A percentile compares a stretch with the other conserved stretches of the same genome.
Evolutionary conservation across 1,139 yeast species (phyloP).

Genomic region (Yamadazyma diddensiae): DNA sequence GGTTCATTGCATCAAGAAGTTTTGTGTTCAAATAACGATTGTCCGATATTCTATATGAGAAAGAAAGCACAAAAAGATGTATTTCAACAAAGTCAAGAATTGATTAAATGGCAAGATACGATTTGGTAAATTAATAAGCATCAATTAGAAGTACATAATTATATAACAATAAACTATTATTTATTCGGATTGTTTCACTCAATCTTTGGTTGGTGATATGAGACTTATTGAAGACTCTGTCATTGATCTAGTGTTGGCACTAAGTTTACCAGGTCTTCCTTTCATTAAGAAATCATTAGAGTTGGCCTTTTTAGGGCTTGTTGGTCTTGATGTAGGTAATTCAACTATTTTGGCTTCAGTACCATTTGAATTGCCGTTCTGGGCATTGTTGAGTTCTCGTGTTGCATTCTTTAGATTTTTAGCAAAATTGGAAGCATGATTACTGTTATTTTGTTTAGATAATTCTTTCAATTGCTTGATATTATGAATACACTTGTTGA

Average conservation of each 20-base stretch:
- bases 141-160: constrained; percentile 1
- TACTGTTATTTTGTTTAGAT: constrained; percentile 47
- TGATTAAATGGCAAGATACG: constrained; percentile 69
- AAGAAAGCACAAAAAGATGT: constrained; percentile 92
- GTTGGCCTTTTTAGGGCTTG: constrained; percentile 22
- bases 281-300: constrained; percentile 23
- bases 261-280: constrained; percentile 33
- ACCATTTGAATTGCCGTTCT: constrained; percentile 3
- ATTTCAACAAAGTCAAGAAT: constrained; percentile 61
- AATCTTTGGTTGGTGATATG: constrained; percentile 3
- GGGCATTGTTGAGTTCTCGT: constrained; percentile 18
- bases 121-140: constrained; percentile 38
- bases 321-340: constrained; percentile 10
- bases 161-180: too few relatives aligned
- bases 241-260: constrained; percentile 27
- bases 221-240: constrained; percentile 29
- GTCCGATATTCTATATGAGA: constrained; percentile 97
- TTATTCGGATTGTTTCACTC: constrained; percentile 1
- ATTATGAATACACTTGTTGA: constrained; percentile 76
- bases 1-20: constrained; percentile 96
- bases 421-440: constrained; percentile 47
- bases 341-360: constrained; percentile 5
- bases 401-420: constrained; percentile 41
- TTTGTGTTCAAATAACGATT: constrained; percentile 89
- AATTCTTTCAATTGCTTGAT: constrained; percentile 57